Conservation (phyloP, 2,329 filamentous ascomycete genomes). For the Trichoderma guizhouense region DNA sequence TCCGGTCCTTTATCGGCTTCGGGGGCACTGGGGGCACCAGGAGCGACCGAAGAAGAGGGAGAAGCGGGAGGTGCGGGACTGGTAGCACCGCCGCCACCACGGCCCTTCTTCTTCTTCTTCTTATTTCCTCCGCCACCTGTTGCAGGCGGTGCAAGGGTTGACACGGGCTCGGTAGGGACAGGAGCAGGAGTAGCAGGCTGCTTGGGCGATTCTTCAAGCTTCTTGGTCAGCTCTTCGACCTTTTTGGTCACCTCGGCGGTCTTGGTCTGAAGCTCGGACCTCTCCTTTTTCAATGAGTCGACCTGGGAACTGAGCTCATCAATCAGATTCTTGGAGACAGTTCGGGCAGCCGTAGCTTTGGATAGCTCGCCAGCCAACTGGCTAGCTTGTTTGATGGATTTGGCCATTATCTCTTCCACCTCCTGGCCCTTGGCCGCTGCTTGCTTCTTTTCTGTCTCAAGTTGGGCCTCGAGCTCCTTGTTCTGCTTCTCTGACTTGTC, state of each 20-base stretch:
- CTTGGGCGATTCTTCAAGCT: slow-evolving; percentile 35
- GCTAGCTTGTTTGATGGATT: slow-evolving; percentile 33
- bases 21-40: slow-evolving; percentile 23
- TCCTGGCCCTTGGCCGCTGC: slow-evolving; percentile 35
- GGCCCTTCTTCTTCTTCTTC: slow-evolving; percentile 84
- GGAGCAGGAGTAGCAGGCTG: slow-evolving; percentile 24
- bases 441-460: slow-evolving; percentile 33
- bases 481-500: slow-evolving; percentile 44
- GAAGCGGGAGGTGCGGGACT: slow-evolving; percentile 19
- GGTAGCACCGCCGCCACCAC: slow-evolving; percentile 44
- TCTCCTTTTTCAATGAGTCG: slow-evolving; percentile 33
- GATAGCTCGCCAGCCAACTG: slow-evolving; percentile 42
- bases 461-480: slow-evolving; percentile 39
- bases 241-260: slow-evolving; percentile 36
- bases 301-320: slow-evolving; percentile 39
- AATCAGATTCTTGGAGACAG: slow-evolving; percentile 41
- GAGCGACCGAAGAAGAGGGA: slow-evolving; percentile 26
- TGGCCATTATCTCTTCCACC: slow-evolving; percentile 35
- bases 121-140: slow-evolving; percentile 28
- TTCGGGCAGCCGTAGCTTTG: slow-evolving; percentile 39
- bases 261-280: slow-evolving; percentile 30
- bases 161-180: slow-evolving; percentile 18
- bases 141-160: slow-evolving; percentile 17
- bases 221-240: slow-evolving; percentile 29
- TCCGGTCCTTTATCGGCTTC: slow-evolving; percentile 25